phyloP scores from a whole-genome alignment of 2,329 filamentous ascomycete genomes.

The Alternaria incomplexa region DNA sequence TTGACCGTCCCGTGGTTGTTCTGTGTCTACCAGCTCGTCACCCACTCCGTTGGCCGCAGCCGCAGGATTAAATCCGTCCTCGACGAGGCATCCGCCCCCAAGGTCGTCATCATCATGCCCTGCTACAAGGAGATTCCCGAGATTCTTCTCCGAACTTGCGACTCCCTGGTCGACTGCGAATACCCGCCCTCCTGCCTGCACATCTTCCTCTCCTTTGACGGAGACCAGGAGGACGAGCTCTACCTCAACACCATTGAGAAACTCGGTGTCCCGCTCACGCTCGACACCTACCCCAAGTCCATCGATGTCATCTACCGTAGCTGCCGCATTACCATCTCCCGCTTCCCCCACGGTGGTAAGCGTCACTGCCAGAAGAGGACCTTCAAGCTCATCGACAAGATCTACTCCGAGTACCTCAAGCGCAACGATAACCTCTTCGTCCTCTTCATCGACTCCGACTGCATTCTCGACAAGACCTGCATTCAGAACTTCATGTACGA shows the following conservation, averaged over 20 bases:
- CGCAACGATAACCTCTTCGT: constrained; percentile 92
- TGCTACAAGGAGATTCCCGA: constrained; percentile 92
- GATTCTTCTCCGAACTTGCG: constrained; percentile 81
- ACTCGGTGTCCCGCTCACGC: constrained; percentile 78
- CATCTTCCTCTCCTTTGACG: constrained; percentile 94
- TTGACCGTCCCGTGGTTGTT: constrained; percentile 90
- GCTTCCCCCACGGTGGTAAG: constrained; percentile 93
- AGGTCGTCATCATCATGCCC: constrained; percentile 95
- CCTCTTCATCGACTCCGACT: constrained; percentile 96
- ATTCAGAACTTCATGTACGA: constrained; percentile 98
- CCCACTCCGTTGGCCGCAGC: constrained; percentile 79
- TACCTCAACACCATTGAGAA: constrained; percentile 86
- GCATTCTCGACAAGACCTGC: constrained; percentile 88
- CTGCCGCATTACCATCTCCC: constrained; percentile 85
- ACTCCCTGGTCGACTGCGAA: constrained; percentile 92
- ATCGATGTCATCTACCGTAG: constrained; percentile 87
- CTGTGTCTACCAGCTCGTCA: constrained; percentile 90
- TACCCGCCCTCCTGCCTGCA: constrained; percentile 93
- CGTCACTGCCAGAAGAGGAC: constrained; percentile 92
- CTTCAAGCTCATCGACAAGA: constrained; percentile 89
- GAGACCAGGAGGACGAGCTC: constrained; percentile 84
- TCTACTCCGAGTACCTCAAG: constrained; percentile 86
- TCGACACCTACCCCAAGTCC: constrained; percentile 82
- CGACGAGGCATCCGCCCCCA: constrained; percentile 85
- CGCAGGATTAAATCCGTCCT: constrained; percentile 84